Conservation (phyloP, 129 eudicot species). For the Tagetes patula region DNA sequence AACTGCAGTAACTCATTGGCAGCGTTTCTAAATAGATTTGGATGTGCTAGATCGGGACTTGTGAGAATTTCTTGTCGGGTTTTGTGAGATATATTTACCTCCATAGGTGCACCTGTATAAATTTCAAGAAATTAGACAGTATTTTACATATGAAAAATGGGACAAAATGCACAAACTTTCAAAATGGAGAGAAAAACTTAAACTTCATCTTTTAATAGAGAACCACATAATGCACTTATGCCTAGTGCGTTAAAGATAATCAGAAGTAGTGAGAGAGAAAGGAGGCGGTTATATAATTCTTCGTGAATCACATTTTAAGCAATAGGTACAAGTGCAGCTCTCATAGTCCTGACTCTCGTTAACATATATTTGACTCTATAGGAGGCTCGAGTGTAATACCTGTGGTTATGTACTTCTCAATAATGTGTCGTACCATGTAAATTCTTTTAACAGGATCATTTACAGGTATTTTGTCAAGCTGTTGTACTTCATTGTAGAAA, state of each 20-base stretch:
- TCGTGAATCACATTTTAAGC: too few species aligned
- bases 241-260: too few species aligned
- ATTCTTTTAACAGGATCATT: constrained; percentile 72
- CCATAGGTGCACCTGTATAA: constrained; percentile 71
- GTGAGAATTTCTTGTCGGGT: constrained; percentile 74
- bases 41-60: constrained; percentile 74
- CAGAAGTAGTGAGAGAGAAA: too few species aligned
- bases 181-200: too few species aligned
- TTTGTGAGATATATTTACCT: constrained; percentile 86
- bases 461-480: constrained; percentile 61
- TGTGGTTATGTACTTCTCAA: constrained; percentile 66
- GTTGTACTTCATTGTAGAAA: constrained; percentile 85
- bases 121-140: constrained; percentile 7
- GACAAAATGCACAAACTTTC: background rate
- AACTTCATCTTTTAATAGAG: too few species aligned
- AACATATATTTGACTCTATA: too few species aligned
- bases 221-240: too few species aligned
- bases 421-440: constrained; percentile 92
- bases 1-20: constrained; percentile 69
- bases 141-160: background rate
- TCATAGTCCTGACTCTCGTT: background rate
- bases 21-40: constrained; percentile 68
- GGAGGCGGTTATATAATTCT: too few species aligned
- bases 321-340: background rate
- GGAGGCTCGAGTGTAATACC: constrained; percentile 39